These are phyloP conservation scores for Talaromyces sp. DNA, from an alignment of 2,329 filamentous ascomycete species.

Conservation along the genomic window DNA sequence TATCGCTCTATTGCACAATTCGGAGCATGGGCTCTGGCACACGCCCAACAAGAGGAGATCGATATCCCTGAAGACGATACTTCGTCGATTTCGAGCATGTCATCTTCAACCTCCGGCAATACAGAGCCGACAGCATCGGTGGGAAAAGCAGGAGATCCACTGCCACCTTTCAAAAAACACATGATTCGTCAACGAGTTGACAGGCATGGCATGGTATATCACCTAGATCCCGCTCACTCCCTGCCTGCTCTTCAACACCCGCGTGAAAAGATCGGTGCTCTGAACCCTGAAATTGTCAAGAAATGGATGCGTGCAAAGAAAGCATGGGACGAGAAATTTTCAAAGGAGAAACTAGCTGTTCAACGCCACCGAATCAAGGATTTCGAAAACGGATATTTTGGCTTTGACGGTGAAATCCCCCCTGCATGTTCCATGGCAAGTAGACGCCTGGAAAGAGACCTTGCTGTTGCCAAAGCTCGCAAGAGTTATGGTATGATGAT, in stretches of 20 bases:
- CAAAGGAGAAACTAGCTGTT: conserved; percentile 64
- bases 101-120: conserved; percentile 22
- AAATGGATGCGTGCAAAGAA: conserved; percentile 77
- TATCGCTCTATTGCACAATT: conserved; percentile 90
- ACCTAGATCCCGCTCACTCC: conserved; percentile 61
- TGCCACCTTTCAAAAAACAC: conserved; percentile 74
- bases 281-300: conserved; percentile 73
- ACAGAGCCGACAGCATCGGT: conserved; percentile 46
- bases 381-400: conserved; percentile 65
- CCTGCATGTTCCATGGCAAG: conserved; percentile 81
- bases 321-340: conserved; percentile 70
- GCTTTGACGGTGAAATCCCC: conserved; percentile 70
- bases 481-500: conserved; percentile 73
- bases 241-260: conserved; percentile 64
- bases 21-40: conserved; percentile 81
- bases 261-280: conserved; percentile 65
- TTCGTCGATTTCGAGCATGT: conserved; percentile 62
- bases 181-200: conserved; percentile 92
- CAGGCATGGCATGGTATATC: conserved; percentile 68
- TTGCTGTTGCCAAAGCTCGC: conserved; percentile 29
- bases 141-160: conserved; percentile 79
- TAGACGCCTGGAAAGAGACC: conserved; percentile 47
- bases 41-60: conserved; percentile 73
- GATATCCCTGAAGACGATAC: conserved; percentile 75
- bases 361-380: conserved; percentile 72